Conservation (phyloP, 441 rosid genomes). For the Aquilaria agallochum region DNA sequence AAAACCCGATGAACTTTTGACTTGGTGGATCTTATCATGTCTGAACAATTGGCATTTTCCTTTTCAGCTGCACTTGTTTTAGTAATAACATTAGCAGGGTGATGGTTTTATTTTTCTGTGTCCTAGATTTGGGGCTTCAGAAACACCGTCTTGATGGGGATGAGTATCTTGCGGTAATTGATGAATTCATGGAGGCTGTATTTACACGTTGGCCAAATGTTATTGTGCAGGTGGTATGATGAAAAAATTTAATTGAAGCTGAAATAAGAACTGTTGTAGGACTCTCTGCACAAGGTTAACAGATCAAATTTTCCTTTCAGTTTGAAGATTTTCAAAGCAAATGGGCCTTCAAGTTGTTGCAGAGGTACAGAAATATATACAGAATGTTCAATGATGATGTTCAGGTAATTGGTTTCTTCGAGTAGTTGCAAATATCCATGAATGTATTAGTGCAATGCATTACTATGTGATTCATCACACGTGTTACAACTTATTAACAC, state of each 20-base stretch:
- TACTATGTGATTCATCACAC: no score
- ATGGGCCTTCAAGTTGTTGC: conserved; percentile 99
- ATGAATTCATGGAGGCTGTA: conserved; percentile 99
- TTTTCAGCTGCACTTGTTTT: no score
- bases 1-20: no score
- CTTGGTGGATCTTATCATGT: no score
- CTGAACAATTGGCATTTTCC: no score
- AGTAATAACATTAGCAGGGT: neutral
- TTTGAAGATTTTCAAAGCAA: conserved; percentile 99
- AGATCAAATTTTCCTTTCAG: conserved; percentile 34
- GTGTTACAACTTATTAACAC: no score
- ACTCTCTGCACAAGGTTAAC: no score
- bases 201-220: conserved; percentile 99
- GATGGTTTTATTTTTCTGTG: conserved; percentile 17
- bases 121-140: conserved; percentile 92
- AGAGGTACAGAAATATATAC: conserved; percentile 73
- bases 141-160: conserved; percentile 85
- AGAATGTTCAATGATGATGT: conserved; percentile 99
- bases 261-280: no score
- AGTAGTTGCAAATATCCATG: no score
- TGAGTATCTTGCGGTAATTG: conserved; percentile 69
- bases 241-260: no score
- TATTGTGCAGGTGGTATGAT: conserved; percentile 79
- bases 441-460: no score
- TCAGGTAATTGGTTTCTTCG: conserved; percentile 61